These are phyloP conservation scores for Sutorius eximius DNA, from an alignment of 1,284 basidiomycete species.

Conservation along the genomic window DNA sequence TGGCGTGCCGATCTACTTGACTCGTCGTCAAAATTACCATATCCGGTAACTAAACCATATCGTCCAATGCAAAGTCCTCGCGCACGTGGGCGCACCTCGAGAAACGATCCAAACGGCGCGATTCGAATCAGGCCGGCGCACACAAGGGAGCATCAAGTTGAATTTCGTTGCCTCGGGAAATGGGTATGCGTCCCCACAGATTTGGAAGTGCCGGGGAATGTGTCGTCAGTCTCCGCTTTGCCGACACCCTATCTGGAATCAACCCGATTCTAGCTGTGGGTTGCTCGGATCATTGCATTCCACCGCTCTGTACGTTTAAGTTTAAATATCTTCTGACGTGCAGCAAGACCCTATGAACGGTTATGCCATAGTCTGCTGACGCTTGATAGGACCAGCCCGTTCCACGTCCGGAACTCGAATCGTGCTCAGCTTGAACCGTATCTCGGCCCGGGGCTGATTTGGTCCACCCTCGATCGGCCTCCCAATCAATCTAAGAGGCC, in stretches of 20 bases:
- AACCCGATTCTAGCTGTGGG: background rate
- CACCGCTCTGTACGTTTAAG: background rate
- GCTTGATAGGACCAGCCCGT: background rate
- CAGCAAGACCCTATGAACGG: background rate
- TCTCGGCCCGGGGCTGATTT: background rate
- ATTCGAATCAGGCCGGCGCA: background rate
- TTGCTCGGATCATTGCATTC: background rate
- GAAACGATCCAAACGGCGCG: background rate
- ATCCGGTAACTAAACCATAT: constrained; percentile 2
- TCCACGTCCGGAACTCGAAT: background rate
- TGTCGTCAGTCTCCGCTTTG: background rate
- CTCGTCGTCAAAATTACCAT: constrained; percentile 17
- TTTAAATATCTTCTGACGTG: background rate
- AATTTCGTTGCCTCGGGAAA: background rate
- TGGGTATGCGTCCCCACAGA: background rate
- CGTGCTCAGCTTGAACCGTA: background rate
- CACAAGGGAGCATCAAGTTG: background rate
- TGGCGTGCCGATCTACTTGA: constrained; percentile 2
- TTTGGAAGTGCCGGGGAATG: constrained; percentile 1
- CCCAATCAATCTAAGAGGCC: background rate
- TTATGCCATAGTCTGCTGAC: background rate
- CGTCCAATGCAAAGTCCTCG: background rate
- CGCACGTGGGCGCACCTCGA: too few relatives aligned
- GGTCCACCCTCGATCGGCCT: background rate
- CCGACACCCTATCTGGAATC: background rate